Conservation (phyloP, 306 rosid genomes). For the Alnus rubra region DNA sequence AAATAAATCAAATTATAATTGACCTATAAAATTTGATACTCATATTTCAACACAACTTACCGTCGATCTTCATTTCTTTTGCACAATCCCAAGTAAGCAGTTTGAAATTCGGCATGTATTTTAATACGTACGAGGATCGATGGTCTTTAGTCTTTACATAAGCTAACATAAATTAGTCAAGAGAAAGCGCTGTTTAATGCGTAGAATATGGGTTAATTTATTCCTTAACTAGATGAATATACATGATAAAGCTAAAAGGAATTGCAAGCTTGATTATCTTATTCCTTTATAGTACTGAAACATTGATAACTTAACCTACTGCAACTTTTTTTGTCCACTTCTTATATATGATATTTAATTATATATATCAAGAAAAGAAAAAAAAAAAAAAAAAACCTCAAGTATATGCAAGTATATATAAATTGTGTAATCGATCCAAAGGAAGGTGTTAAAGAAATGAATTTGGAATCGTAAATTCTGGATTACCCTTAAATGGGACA, state of each 20-base stretch:
- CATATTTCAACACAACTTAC: background rate
- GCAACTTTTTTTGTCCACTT: background rate
- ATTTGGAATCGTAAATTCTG: constrained; percentile 30
- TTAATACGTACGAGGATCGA: background rate
- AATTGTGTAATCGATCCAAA: background rate
- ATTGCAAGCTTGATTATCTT: background rate
- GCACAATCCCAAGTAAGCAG: background rate
- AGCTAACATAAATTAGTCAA: background rate
- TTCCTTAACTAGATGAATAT: too few species aligned
- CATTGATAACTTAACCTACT: background rate
- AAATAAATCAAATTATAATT: too few species aligned
- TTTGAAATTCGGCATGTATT: background rate
- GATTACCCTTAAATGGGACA: constrained; percentile 36
- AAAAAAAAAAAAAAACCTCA: background rate
- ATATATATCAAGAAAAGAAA: background rate
- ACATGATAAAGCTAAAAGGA: too few species aligned
- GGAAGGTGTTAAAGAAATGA: background rate
- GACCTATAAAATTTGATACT: too few species aligned
- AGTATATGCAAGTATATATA: background rate
- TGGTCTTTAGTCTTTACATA: background rate
- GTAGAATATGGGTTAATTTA: too few species aligned
- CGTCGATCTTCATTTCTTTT: background rate
- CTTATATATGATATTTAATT: background rate
- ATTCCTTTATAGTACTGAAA: background rate
- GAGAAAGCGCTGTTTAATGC: too few species aligned